Percentiles rank a stretch among this genome's conserved stretches.
Evolutionary conservation across 441 rosid species (phyloP).

Genomic region (Jatropha multifida): DNA sequence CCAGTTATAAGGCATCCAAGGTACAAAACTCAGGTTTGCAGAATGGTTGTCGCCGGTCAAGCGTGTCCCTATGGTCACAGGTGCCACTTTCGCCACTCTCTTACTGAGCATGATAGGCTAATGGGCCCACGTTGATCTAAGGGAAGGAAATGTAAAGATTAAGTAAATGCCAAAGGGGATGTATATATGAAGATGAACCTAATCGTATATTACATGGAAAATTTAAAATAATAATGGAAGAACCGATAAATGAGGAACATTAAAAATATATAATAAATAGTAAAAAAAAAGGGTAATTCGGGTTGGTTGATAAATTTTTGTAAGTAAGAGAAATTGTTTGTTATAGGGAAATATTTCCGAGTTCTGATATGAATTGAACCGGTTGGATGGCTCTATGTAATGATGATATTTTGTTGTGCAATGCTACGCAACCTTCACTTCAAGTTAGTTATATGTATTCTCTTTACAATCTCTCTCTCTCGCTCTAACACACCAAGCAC

Average conservation of each 20-base stretch:
- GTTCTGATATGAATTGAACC: background rate
- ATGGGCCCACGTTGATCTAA: constrained; percentile 40
- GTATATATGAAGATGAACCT: background rate
- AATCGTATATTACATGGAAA: background rate
- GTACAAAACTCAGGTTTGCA: constrained; percentile 74
- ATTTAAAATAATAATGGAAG: background rate
- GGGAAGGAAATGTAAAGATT: constrained; percentile 6
- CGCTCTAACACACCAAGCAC: background rate
- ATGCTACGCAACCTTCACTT: constrained; percentile 16
- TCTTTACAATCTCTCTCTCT: background rate
- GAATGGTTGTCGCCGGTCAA: constrained; percentile 64
- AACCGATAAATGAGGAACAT: background rate
- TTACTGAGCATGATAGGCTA: constrained; percentile 56
- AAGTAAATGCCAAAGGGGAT: background rate
- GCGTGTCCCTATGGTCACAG: constrained; percentile 77
- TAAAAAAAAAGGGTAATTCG: background rate
- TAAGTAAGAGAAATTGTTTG: background rate
- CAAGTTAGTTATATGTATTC: constrained; percentile 1
- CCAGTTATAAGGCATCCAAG: constrained; percentile 77
- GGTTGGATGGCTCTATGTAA: background rate
- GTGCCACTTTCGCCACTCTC: constrained; percentile 85
- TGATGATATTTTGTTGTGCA: constrained; percentile 17
- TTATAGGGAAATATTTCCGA: background rate
- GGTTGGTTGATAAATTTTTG: background rate
- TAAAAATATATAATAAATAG: background rate